These are phyloP conservation scores for Fusarium sp. DNA, from an alignment of 2,329 filamentous ascomycete species.

Conservation along the genomic window DNA sequence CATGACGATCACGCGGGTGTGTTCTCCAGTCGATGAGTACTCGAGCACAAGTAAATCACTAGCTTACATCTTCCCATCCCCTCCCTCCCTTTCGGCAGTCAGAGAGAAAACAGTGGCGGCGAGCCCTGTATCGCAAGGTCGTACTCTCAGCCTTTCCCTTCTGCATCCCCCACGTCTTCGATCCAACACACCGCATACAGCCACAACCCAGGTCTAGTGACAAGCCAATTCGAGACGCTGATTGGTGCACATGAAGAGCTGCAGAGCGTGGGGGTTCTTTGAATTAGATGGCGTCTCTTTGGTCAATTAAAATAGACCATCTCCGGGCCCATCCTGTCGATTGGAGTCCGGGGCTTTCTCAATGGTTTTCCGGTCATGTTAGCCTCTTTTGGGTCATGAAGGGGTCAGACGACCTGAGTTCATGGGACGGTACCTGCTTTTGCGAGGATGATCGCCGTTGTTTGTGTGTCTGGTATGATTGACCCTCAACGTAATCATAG, in stretches of 20 bases:
- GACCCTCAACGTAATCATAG: background rate
- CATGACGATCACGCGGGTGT: conserved; percentile 15
- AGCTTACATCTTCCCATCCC: background rate
- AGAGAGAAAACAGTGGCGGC: no score
- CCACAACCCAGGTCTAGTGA: conserved; percentile 11
- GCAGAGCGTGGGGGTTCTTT: conserved; percentile 30
- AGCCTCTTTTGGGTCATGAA: conserved; percentile 16
- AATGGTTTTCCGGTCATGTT: conserved; percentile 7
- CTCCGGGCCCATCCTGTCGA: background rate
- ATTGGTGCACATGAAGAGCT: conserved; percentile 28
- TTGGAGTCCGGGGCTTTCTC: conserved; percentile 19
- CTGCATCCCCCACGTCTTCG: conserved; percentile 19
- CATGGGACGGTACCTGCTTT: conserved; percentile 41
- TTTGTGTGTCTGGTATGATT: background rate
- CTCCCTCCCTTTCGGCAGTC: background rate
- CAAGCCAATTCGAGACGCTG: conserved; percentile 26
- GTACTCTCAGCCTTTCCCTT: background rate
- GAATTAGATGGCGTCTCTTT: conserved; percentile 7
- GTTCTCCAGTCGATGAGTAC: conserved; percentile 13
- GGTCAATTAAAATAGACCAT: conserved; percentile 3
- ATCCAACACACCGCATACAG: background rate
- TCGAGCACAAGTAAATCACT: background rate
- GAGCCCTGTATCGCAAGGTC: no score
- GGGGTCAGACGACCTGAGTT: conserved; percentile 40
- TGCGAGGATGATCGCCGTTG: conserved; percentile 21